Evolutionary conservation across 2,329 filamentous ascomycete genomes (phyloP).

Genomic region (Aschersonia sp.): DNA sequence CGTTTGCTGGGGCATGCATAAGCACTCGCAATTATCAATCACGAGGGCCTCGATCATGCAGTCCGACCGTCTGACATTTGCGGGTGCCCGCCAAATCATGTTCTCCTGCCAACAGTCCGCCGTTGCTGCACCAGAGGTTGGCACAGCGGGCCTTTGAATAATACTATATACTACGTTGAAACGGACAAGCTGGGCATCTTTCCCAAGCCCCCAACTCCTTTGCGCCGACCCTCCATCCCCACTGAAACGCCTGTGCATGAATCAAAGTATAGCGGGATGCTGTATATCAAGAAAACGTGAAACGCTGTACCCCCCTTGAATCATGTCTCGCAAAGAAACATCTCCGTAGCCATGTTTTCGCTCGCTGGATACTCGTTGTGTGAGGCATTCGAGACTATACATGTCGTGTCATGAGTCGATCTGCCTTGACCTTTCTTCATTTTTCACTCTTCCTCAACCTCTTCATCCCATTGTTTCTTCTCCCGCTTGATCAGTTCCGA

Average conservation of each 20-base stretch:
- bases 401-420: background rate
- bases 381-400: no score
- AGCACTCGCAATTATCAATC: no score
- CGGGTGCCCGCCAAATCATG: no score
- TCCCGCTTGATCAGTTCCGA: slow-evolving; percentile 58
- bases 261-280: background rate
- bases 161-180: background rate
- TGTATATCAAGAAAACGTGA: background rate
- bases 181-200: background rate
- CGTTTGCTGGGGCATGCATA: no score
- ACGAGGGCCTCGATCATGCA: no score
- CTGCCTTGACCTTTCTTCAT: background rate
- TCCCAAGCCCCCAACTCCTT: background rate
- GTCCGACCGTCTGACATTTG: no score
- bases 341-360: no score
- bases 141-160: no score
- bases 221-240: background rate
- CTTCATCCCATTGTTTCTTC: slow-evolving; percentile 69
- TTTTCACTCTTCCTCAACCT: slow-evolving; percentile 49
- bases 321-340: background rate
- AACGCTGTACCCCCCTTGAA: background rate
- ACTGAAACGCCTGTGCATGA: background rate
- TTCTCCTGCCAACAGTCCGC: no score
- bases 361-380: no score
- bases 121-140: no score